phyloP scores from a whole-genome alignment of 257 asterid species.

The Plantago ovata region DNA sequence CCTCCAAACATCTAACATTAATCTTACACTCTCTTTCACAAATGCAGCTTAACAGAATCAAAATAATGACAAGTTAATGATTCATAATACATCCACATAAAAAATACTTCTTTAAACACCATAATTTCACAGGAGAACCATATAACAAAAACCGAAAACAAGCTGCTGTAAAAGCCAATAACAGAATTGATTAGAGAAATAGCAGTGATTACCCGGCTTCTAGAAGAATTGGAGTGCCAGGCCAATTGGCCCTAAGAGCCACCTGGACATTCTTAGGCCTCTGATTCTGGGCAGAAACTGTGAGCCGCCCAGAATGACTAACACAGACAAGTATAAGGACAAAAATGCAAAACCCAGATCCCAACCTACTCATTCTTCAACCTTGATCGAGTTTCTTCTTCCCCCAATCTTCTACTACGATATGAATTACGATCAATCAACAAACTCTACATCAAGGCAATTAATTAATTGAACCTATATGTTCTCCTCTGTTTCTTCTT shows the following conservation, averaged over 20 bases:
- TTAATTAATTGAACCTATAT: conserved; percentile 17
- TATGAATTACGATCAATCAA: conserved; percentile 29
- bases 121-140: background rate
- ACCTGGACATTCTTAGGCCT: conserved; percentile 94
- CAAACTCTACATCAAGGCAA: conserved; percentile 25
- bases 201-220: conserved; percentile 78
- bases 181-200: background rate
- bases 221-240: conserved; percentile 83
- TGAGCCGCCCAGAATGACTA: conserved; percentile 33
- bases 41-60: too few species aligned
- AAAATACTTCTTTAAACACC: conserved; percentile 17
- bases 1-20: too few species aligned
- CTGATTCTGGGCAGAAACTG: conserved; percentile 51
- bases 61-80: background rate
- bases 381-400: conserved; percentile 28
- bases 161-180: conserved; percentile 1
- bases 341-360: conserved; percentile 61
- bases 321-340: conserved; percentile 33
- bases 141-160: background rate
- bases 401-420: conserved; percentile 18
- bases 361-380: conserved; percentile 47
- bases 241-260: conserved; percentile 95
- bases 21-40: too few species aligned
- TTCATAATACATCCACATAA: conserved; percentile 11
- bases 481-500: background rate